Conservation (phyloP, 352 stramenopile species). For the Phytophthora macrochlamydospora region DNA sequence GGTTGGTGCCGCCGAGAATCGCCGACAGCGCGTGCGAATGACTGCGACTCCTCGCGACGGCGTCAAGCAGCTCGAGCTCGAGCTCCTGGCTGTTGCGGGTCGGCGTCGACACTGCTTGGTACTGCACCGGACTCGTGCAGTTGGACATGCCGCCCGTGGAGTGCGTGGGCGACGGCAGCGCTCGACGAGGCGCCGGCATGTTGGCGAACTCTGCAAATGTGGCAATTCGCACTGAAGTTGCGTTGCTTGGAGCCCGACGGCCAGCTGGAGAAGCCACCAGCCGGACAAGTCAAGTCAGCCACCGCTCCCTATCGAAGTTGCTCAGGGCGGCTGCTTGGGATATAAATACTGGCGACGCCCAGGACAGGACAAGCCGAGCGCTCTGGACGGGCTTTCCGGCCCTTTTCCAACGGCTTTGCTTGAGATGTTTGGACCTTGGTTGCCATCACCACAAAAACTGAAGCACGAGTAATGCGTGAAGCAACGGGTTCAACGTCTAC, state of each 20-base stretch:
- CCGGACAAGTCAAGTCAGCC: not conserved
- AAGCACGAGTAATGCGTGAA: conserved; percentile 10
- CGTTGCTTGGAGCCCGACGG: not conserved
- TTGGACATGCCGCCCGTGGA: not conserved
- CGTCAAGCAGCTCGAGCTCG: conserved; percentile 16
- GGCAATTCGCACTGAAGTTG: conserved; percentile 1
- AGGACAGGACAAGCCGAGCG: conserved; percentile 6
- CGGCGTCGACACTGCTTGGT: conserved; percentile 46
- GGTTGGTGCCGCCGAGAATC: conserved; percentile 28
- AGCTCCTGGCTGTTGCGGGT: conserved; percentile 12
- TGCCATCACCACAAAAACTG: not conserved
- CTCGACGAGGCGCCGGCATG: conserved; percentile 28
- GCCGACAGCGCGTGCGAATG: conserved; percentile 54
- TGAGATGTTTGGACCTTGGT: conserved; percentile 30
- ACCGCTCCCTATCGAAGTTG: conserved; percentile 6
- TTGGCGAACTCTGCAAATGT: not conserved
- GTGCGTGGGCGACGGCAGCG: conserved; percentile 23
- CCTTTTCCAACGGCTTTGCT: conserved; percentile 51
- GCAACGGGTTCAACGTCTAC: not conserved
- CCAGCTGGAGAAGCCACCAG: conserved; percentile 6
- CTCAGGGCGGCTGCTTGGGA: not conserved
- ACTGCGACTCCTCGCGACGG: conserved; percentile 21
- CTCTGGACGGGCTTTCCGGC: conserved; percentile 32
- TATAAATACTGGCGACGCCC: conserved; percentile 21
- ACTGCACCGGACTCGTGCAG: conserved; percentile 28